These are phyloP conservation scores for Penicillium argentinense DNA, from an alignment of 495 filamentous ascomycete genomes.

Conservation along the genomic window DNA sequence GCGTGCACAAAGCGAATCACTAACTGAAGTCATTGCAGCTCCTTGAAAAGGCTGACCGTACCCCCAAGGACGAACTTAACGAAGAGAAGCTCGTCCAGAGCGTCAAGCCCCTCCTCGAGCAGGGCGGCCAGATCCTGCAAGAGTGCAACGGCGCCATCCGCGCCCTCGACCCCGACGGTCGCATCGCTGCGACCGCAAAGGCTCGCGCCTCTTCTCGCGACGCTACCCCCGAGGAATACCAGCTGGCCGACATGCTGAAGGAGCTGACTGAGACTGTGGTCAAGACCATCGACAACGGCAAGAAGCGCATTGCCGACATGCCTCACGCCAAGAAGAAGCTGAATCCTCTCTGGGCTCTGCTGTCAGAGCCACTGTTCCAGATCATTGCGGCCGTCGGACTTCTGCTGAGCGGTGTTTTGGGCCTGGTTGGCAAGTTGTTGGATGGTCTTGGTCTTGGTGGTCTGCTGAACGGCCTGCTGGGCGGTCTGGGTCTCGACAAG, in stretches of 20 bases:
- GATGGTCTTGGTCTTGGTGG: conserved; percentile 84
- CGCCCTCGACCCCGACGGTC: conserved; percentile 85
- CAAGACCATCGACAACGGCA: conserved; percentile 81
- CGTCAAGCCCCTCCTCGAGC: conserved; percentile 84
- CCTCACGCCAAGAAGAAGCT: conserved; percentile 92
- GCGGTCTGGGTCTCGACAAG: conserved; percentile 77
- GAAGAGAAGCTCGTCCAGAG: conserved; percentile 84
- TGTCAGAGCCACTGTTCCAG: conserved; percentile 85
- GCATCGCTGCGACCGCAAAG: conserved; percentile 83
- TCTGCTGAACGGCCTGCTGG: conserved; percentile 74
- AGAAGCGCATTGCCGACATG: conserved; percentile 85
- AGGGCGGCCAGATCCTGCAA: conserved; percentile 74
- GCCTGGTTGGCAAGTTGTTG: conserved; percentile 76
- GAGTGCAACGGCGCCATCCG: conserved; percentile 91
- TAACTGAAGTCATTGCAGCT: conserved; percentile 45
- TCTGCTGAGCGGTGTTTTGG: conserved; percentile 77
- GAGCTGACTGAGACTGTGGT: conserved; percentile 63
- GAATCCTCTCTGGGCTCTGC: conserved; percentile 80
- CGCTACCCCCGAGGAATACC: conserved; percentile 82
- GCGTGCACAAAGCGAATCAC: conserved; percentile 16
- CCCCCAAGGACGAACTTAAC: conserved; percentile 86
- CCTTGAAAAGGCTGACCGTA: conserved; percentile 77
- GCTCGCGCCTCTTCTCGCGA: conserved; percentile 77
- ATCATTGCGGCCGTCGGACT: conserved; percentile 90
- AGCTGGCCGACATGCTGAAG: conserved; percentile 80